These are phyloP conservation scores for Myxozyma monticola DNA, from an alignment of 805 yeast species.

Conservation along the genomic window DNA sequence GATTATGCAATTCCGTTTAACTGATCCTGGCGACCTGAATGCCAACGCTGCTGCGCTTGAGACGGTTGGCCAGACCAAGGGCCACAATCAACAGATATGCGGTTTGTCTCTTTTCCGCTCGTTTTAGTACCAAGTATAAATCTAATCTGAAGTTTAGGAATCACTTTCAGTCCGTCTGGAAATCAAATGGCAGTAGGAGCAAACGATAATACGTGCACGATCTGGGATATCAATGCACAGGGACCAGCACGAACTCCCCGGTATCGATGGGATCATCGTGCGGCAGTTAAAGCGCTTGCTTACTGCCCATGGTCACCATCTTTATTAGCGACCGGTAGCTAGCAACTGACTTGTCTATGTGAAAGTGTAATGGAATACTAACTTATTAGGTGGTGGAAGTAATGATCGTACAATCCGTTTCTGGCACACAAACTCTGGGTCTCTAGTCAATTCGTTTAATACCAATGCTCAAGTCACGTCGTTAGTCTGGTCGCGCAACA, in stretches of 20 bases:
- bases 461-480: slow-evolving; percentile 80
- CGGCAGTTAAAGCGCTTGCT: slow-evolving; percentile 88
- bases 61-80: slow-evolving; percentile 19
- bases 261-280: slow-evolving; percentile 62
- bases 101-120: slow-evolving; percentile 21
- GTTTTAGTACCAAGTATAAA: not conserved
- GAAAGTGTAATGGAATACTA: not conserved
- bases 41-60: not conserved
- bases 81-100: slow-evolving; percentile 36
- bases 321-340: slow-evolving; percentile 61
- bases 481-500: slow-evolving; percentile 67
- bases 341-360: not conserved
- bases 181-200: slow-evolving; percentile 75
- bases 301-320: slow-evolving; percentile 89
- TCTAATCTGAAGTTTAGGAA: slow-evolving; percentile 41
- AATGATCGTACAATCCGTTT: slow-evolving; percentile 77
- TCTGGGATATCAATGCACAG: slow-evolving; percentile 60
- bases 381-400: slow-evolving; percentile 70
- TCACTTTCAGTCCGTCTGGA: slow-evolving; percentile 56
- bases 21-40: not conserved
- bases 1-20: slow-evolving; percentile 20
- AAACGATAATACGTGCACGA: slow-evolving; percentile 74
- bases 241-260: slow-evolving; percentile 45
- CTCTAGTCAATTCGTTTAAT: slow-evolving; percentile 55
- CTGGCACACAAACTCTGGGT: slow-evolving; percentile 84